phyloP scores from a whole-genome alignment of 345 rosid species.

The Eucalyptus curtisii region DNA sequence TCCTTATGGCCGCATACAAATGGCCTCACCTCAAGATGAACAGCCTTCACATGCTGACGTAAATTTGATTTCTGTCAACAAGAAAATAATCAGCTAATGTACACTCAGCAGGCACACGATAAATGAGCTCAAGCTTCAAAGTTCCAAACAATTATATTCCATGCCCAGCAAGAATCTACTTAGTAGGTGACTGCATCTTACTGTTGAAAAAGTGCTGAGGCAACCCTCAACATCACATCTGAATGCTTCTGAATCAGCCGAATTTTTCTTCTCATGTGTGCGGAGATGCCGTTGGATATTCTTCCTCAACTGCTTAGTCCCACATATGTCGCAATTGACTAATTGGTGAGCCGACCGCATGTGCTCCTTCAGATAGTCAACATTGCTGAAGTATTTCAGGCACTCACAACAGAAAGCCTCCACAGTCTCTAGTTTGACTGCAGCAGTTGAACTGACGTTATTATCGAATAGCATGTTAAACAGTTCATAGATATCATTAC shows the following conservation, averaged over 20 bases:
- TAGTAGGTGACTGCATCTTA: slow-evolving; percentile 14
- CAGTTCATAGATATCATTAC: neutral
- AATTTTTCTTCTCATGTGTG: slow-evolving; percentile 31
- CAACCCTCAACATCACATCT: slow-evolving; percentile 60
- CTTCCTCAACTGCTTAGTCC: slow-evolving; percentile 53
- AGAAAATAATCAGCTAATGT: neutral
- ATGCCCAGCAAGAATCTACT: slow-evolving; percentile 5
- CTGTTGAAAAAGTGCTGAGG: slow-evolving; percentile 46
- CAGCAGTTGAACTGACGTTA: neutral
- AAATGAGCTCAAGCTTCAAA: slow-evolving; percentile 15
- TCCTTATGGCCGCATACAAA: slow-evolving; percentile 48
- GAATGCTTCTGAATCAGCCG: slow-evolving; percentile 19
- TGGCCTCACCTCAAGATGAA: slow-evolving; percentile 44
- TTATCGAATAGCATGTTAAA: neutral
- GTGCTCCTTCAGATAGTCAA: slow-evolving; percentile 57
- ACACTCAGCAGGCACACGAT: neutral
- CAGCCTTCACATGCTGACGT: slow-evolving; percentile 50
- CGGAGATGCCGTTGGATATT: slow-evolving; percentile 67
- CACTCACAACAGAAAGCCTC: slow-evolving; percentile 88
- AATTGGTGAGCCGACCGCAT: slow-evolving; percentile 50
- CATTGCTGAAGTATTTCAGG: slow-evolving; percentile 64
- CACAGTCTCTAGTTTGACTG: slow-evolving; percentile 59
- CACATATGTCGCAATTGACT: slow-evolving; percentile 50
- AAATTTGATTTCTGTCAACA: slow-evolving; percentile 69
- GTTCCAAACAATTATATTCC: neutral